Conservation (phyloP, 768 basidiomycete genomes). For the Xerocomellus intermedius region DNA sequence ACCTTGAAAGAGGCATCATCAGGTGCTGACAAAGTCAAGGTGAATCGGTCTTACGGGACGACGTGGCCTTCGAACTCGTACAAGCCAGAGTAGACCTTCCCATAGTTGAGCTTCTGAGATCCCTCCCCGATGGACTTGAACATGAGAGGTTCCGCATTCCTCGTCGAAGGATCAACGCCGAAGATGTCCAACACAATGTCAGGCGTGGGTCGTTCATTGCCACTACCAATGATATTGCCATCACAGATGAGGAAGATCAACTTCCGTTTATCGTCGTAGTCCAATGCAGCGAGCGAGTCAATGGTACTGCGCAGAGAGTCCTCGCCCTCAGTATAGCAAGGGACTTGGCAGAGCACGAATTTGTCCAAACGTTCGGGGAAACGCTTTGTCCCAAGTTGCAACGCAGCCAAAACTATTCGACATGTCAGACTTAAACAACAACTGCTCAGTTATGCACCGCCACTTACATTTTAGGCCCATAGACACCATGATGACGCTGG, state of each 20-base stretch:
- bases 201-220: conserved; percentile 66
- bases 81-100: conserved; percentile 66
- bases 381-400: conserved; percentile 59
- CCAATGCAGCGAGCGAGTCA: conserved; percentile 61
- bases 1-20: conserved; percentile 33
- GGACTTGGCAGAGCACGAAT: conserved; percentile 66
- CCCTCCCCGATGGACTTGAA: conserved; percentile 72
- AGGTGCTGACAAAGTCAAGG: neutral
- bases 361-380: conserved; percentile 67
- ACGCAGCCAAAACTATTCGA: conserved; percentile 55
- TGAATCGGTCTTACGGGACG: conserved; percentile 47
- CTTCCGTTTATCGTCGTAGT: conserved; percentile 73
- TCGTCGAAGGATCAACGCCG: conserved; percentile 60
- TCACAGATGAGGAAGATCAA: conserved; percentile 66
- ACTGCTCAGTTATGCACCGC: neutral
- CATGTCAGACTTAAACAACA: conserved; percentile 8
- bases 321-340: conserved; percentile 72
- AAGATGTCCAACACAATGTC: conserved; percentile 66
- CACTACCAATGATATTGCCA: conserved; percentile 69
- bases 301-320: conserved; percentile 67
- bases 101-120: conserved; percentile 65
- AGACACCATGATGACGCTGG: conserved; percentile 54
- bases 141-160: conserved; percentile 61
- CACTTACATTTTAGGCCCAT: conserved; percentile 59
- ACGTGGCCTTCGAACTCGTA: conserved; percentile 73